Evolutionary conservation across 257 asterid species (phyloP).

Genomic region (Galeopsis tetrahit): DNA sequence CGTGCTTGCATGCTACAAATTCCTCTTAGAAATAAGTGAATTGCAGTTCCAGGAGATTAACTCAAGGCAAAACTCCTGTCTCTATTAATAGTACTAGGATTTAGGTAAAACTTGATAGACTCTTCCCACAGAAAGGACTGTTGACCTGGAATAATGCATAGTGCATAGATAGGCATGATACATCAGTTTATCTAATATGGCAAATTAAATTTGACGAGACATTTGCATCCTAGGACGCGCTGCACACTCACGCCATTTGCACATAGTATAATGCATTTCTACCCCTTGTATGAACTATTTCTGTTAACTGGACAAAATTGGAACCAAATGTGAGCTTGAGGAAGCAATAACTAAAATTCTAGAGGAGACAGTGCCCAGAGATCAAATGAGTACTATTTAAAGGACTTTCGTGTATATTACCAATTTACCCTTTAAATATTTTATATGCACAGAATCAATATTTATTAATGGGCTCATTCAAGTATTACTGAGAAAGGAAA

Average conservation of each 20-base stretch:
- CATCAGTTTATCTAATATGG: neutral
- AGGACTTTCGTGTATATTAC: neutral
- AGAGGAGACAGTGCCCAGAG: neutral
- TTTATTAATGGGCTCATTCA: neutral
- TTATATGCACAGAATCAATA: neutral
- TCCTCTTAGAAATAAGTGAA: constrained; percentile 11
- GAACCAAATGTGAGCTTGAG: constrained; percentile 10
- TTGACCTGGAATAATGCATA: neutral
- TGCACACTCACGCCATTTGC: neutral
- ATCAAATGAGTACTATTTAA: neutral
- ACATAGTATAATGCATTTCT: neutral
- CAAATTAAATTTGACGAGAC: neutral
- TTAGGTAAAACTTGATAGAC: neutral
- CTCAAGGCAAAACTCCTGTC: neutral
- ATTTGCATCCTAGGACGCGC: neutral
- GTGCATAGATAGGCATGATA: neutral
- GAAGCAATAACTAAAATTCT: constrained; percentile 5
- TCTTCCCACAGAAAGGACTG: neutral
- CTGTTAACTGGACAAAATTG: neutral
- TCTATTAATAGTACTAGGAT: neutral
- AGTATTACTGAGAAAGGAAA: constrained; percentile 14
- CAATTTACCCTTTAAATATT: neutral
- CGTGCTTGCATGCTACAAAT: neutral
- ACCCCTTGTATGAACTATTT: constrained; percentile 3
- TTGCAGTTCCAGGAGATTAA: constrained; percentile 1